phyloP scores from a whole-genome alignment of 2,329 filamentous ascomycete species.

The Beauveria brongniartii region DNA sequence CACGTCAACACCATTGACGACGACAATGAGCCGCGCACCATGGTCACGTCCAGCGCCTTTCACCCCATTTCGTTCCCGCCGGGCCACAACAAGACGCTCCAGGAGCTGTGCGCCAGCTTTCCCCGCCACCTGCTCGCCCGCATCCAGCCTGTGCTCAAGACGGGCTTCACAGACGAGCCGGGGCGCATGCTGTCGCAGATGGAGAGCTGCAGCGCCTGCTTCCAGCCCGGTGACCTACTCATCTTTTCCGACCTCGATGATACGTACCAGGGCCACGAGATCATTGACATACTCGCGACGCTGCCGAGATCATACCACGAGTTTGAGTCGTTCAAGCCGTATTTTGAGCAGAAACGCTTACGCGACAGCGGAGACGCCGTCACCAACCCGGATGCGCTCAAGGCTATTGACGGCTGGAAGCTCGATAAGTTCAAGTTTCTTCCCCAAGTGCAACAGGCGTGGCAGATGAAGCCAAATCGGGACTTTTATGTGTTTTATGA shows the following conservation, averaged over 20 bases:
- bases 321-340: constrained; percentile 27
- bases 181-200: constrained; percentile 32
- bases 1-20: background rate
- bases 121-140: constrained; percentile 17
- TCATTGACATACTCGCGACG: constrained; percentile 37
- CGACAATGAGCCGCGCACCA: background rate
- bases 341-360: constrained; percentile 32
- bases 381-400: constrained; percentile 20
- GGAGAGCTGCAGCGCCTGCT: constrained; percentile 38
- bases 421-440: constrained; percentile 52
- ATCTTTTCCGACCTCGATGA: constrained; percentile 45
- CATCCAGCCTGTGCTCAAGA: constrained; percentile 36
- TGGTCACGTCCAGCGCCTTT: background rate
- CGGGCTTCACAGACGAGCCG: constrained; percentile 14
- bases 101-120: constrained; percentile 22
- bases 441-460: constrained; percentile 44
- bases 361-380: constrained; percentile 25
- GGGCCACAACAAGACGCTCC: constrained; percentile 14
- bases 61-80: constrained; percentile 17
- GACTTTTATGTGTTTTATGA: constrained; percentile 51
- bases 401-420: constrained; percentile 37
- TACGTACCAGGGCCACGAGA: constrained; percentile 31
- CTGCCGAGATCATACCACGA: constrained; percentile 33
- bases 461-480: constrained; percentile 35
- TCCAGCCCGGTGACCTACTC: constrained; percentile 26